phyloP scores from a whole-genome alignment of 1,139 yeast genomes.

The Diutina catenulata region DNA sequence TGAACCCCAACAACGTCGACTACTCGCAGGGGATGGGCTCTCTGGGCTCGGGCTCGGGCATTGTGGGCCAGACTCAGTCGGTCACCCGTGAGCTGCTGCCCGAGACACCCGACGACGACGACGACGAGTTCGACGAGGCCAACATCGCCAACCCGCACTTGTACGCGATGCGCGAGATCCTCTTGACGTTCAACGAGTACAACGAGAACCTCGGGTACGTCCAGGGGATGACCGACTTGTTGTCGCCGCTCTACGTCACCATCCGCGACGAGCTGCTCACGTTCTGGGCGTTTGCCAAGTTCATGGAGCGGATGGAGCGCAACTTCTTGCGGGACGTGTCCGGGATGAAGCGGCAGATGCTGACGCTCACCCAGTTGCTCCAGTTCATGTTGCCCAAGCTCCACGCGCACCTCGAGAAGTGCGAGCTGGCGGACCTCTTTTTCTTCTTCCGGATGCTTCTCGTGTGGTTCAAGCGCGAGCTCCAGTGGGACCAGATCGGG shows the following conservation, averaged over 20 bases:
- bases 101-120: conserved; percentile 36
- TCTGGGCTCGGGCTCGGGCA: too few relatives aligned
- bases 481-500: conserved; percentile 67
- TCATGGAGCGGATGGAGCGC: conserved; percentile 94
- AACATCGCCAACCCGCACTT: conserved; percentile 59
- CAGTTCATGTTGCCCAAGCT: conserved; percentile 83
- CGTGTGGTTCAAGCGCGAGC: conserved; percentile 93
- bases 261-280: conserved; percentile 69
- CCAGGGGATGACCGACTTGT: conserved; percentile 93
- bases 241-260: conserved; percentile 75
- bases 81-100: conserved; percentile 26
- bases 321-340: conserved; percentile 85
- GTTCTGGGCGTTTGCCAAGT: conserved; percentile 80
- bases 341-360: conserved; percentile 86
- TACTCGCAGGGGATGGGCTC: too few relatives aligned
- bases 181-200: conserved; percentile 76
- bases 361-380: conserved; percentile 67
- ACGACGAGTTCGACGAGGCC: conserved; percentile 33
- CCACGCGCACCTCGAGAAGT: conserved; percentile 70
- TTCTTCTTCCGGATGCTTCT: conserved; percentile 90
- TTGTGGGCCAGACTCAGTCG: too few relatives aligned
- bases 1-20: too few relatives aligned
- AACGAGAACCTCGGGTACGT: conserved; percentile 84
- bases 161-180: conserved; percentile 59
- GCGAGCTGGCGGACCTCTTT: conserved; percentile 83